Base-by-base conservation (phyloP, 2,329 filamentous ascomycete genomes). In the Aspergillus fructus region DNA sequence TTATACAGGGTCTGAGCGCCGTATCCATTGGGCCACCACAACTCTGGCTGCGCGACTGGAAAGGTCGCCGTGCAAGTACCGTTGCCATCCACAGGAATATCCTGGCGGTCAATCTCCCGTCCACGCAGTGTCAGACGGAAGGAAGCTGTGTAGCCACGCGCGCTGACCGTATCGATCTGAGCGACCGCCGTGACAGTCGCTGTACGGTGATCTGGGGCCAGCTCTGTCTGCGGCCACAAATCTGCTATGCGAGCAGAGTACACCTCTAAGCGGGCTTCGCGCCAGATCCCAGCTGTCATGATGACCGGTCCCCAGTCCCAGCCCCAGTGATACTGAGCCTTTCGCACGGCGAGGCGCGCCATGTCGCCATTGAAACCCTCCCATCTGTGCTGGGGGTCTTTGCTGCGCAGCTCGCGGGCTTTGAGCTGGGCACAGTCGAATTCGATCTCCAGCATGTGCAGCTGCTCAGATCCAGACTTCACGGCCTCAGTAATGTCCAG, bases 291-390 rank as follows among this genome's bases (percentile, higher is more conserved):
- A 5, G 79, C 81, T 0, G 84, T 85, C 69, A 85, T 79, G 48
- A 88, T 64, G 8, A 86, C 79, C 0, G 86, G 86, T 0, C 86
- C 87, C 87, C 86, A 89, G 65, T 89, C 86, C 86, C 86, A 89
- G 5, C 87, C 85, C 85, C 84, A 89, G 62, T 88, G 83, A 62
- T 86, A 89, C 69, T 89, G 87, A 0, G 86, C 84, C 66, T 89
- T 89, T 15, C 87, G 76, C 0, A 84, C 81, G 3, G 79, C 80
- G 8, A 84, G 67, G 17, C 77, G 65, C 9, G 74, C 67, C 5
- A 70, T 62, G 27, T 79, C 78, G 2, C 77, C 78, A 58, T 80
- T 80, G 61, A 77, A 79, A 11, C 73, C 72, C 0, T 73, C 71
- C 74, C 77, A 83, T 27, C 70, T 73, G 61, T 83, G 80, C 15